These are phyloP conservation scores for Tolypocladium endophyticum DNA, from an alignment of 2,329 filamentous ascomycete species.

Conservation along the genomic window DNA sequence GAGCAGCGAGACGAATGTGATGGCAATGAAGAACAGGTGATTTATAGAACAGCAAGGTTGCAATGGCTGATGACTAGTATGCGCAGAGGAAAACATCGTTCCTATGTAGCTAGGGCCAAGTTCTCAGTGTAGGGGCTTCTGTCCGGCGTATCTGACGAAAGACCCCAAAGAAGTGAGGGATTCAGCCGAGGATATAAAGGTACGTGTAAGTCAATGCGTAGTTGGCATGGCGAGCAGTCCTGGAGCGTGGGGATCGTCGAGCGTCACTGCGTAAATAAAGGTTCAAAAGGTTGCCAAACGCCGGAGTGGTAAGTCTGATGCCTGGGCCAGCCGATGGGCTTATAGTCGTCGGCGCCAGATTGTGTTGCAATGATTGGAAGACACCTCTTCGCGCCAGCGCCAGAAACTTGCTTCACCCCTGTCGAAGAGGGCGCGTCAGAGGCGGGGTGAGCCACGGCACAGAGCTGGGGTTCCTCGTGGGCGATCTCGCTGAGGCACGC, in stretches of 20 bases:
- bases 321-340: background rate
- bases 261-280: background rate
- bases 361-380: background rate
- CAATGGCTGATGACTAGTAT: background rate
- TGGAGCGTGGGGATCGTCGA: background rate
- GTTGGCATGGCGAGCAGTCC: background rate
- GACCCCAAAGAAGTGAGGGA: background rate
- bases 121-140: background rate
- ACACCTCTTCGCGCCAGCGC: background rate
- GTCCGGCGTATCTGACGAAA: background rate
- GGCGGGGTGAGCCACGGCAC: background rate
- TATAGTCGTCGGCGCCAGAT: background rate
- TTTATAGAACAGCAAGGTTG: conserved; percentile 7
- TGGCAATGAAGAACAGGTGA: conserved; percentile 9
- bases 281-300: background rate
- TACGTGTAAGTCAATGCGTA: background rate
- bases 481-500: background rate
- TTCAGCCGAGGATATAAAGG: too few relatives aligned
- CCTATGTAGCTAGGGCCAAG: background rate
- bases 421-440: background rate
- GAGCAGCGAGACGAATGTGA: conserved; percentile 12
- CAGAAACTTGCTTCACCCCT: background rate
- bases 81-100: background rate
- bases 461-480: background rate
- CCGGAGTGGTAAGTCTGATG: background rate